Percentiles rank a stretch among this genome's conserved stretches.
Evolutionary conservation across 805 yeast species (phyloP).

Genomic region (Zygotorulaspora chibaensis): DNA sequence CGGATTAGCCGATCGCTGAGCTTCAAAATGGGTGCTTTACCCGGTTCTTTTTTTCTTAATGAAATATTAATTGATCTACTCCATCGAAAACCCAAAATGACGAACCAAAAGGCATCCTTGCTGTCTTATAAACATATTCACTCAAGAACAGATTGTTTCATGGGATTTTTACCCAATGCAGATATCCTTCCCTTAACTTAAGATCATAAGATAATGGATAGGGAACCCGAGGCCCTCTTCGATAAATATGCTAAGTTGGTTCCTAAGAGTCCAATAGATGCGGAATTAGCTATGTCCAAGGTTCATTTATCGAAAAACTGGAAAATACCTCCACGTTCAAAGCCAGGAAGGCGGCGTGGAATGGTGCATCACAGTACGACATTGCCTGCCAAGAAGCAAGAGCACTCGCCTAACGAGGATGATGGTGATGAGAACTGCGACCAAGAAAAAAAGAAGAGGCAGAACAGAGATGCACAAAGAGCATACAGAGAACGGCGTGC

Average conservation of each 20-base stretch:
- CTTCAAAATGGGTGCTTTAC: too few relatives aligned
- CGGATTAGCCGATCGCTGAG: too few relatives aligned
- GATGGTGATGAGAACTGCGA: constrained; percentile 4
- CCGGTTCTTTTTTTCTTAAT: too few relatives aligned
- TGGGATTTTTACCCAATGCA: too few relatives aligned
- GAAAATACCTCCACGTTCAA: constrained; percentile 78
- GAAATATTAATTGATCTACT: too few relatives aligned
- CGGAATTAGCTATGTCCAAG: constrained; percentile 14
- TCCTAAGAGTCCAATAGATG: constrained; percentile 11
- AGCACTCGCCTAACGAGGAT: not conserved
- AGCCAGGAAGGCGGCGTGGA: constrained; percentile 59
- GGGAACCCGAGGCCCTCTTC: constrained; percentile 1
- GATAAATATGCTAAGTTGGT: constrained; percentile 13
- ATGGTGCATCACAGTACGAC: not conserved
- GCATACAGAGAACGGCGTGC: constrained; percentile 88
- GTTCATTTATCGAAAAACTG: constrained; percentile 52
- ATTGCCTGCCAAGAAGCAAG: not conserved
- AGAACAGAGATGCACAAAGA: constrained; percentile 89
- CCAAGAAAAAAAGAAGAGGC: constrained; percentile 73
- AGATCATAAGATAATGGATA: not conserved
- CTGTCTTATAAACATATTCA: too few relatives aligned
- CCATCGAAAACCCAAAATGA: too few relatives aligned
- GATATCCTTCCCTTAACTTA: too few relatives aligned
- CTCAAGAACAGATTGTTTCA: too few relatives aligned
- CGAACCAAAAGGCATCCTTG: too few relatives aligned